These are phyloP conservation scores for Meripilus lineatus DNA, from an alignment of 1,284 basidiomycete genomes.

Conservation along the genomic window DNA sequence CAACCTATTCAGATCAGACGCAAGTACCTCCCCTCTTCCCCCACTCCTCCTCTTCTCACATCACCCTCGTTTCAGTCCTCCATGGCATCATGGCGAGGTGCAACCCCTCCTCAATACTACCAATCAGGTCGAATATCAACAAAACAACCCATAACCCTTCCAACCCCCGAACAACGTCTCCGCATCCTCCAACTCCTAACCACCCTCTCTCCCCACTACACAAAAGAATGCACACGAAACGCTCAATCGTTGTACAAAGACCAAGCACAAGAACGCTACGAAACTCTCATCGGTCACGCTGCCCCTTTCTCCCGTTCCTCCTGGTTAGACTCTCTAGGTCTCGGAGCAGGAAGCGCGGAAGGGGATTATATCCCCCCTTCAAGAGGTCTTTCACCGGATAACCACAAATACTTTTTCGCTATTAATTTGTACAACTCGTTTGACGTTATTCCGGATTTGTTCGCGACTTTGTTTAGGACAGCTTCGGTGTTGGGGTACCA, in stretches of 20 bases:
- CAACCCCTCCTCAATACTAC: constrained; percentile 38
- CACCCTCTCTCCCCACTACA: constrained; percentile 84
- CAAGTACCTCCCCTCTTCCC: constrained; percentile 15
- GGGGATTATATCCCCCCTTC: constrained; percentile 39
- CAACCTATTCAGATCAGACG: constrained; percentile 40
- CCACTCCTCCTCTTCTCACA: background rate
- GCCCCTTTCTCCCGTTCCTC: constrained; percentile 47
- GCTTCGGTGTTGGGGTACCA: constrained; percentile 89
- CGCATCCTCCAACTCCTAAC: constrained; percentile 85
- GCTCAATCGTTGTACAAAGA: constrained; percentile 80
- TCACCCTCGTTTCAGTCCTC: constrained; percentile 13
- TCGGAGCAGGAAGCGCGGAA: constrained; percentile 36
- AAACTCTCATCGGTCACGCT: constrained; percentile 75
- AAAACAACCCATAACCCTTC: constrained; percentile 59
- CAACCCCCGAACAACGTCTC: constrained; percentile 74
- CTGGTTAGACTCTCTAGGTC: constrained; percentile 53
- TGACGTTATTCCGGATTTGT: constrained; percentile 93
- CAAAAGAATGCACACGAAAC: constrained; percentile 81
- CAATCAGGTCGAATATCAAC: constrained; percentile 36
- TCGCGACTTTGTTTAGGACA: constrained; percentile 91
- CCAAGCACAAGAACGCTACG: constrained; percentile 83
- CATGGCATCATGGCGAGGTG: constrained; percentile 49
- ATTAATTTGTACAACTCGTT: constrained; percentile 99
- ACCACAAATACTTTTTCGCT: constrained; percentile 97
- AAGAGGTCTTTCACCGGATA: constrained; percentile 43